Evolutionary conservation across 352 stramenopile species (phyloP), one percentile per base, ranked within the genome.

Genomic region (Pilasporangium apinafurcum): DNA sequence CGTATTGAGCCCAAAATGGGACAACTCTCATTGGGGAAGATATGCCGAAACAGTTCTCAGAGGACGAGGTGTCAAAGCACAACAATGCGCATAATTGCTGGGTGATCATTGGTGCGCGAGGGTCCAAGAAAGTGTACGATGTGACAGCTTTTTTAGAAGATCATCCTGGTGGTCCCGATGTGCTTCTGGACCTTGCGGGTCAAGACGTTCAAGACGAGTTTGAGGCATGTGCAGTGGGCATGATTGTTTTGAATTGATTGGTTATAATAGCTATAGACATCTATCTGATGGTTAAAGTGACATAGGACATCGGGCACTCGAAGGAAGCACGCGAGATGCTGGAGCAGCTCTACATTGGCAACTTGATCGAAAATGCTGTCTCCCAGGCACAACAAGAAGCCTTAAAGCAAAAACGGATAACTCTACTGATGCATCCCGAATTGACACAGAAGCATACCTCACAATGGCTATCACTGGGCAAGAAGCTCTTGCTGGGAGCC

Each of bases 131-230:
- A 54, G 90, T 98, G 1, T 98, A 97, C 60, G 87, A 98, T 55
- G 75, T 98, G 27, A 93, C 86, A 13, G 86, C 78, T 29, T 98
- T 98, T 61, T 68, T 98, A 16, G 88, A 98, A 40, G 88, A 98
- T 49, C 94, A 98, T 56, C 92, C 94, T 0, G 92, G 94, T 44
- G 94, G 92, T 12, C 70, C 89, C 4, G 92, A 98, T 59, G 71
- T 98, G 21, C 72, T 98, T 41, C 57, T 97, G 25, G 89, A 94
- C 42, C 62, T 95, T 25, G 84, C 75, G 18, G 87, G 85, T 17
- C 61, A 79, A 45, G 84, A 96, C 56, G 81, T 67, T 14, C 78
- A 85, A 10, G 79, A 86, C 18, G 81, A 82, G 27, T 96, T 96
- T 44, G 50, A 67, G 60, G 55, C 57, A 27, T 13, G 22, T 12